Percentiles rank a stretch among this genome's conserved stretches.
These are phyloP conservation scores for Saussurea involucrata DNA, from an alignment of 129 eudicot species.

Conservation along the genomic window DNA sequence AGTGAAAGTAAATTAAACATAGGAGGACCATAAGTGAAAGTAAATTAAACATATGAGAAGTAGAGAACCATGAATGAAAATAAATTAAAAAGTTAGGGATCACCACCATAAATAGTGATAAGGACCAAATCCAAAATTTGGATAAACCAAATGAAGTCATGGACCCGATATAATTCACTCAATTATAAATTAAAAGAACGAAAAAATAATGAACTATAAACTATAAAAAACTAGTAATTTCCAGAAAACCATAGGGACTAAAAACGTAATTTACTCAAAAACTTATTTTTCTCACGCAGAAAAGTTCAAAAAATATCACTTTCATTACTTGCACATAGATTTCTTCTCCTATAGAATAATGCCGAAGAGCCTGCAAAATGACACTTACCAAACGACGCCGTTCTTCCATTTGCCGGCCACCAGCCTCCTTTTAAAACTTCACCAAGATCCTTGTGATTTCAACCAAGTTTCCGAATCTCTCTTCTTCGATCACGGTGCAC, in stretches of 20 bases:
- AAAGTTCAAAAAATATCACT: conserved; percentile 5
- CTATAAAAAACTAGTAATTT: no score
- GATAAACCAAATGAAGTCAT: no score
- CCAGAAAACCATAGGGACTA: background rate
- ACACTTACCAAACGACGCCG: conserved; percentile 11
- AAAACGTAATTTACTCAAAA: background rate
- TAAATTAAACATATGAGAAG: no score
- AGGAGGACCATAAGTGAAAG: no score
- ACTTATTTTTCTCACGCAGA: background rate
- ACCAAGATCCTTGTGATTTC: conserved; percentile 19
- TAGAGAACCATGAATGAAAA: no score
- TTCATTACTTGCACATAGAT: conserved; percentile 29
- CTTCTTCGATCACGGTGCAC: background rate
- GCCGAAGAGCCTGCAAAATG: conserved; percentile 8
- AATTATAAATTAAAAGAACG: background rate
- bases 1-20: no score
- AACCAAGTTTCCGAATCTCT: conserved; percentile 2
- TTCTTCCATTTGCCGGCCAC: conserved; percentile 26
- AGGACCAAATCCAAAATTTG: no score
- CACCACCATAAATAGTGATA: no score
- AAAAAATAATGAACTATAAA: background rate
- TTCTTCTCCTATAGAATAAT: conserved; percentile 24
- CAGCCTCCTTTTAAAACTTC: conserved; percentile 13
- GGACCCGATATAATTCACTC: no score
- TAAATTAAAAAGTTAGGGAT: no score